A percentile compares a stretch with the other conserved stretches of the same genome.
Evolutionary conservation across 441 rosid species (phyloP).

Genomic region (Isatis lusitanica): DNA sequence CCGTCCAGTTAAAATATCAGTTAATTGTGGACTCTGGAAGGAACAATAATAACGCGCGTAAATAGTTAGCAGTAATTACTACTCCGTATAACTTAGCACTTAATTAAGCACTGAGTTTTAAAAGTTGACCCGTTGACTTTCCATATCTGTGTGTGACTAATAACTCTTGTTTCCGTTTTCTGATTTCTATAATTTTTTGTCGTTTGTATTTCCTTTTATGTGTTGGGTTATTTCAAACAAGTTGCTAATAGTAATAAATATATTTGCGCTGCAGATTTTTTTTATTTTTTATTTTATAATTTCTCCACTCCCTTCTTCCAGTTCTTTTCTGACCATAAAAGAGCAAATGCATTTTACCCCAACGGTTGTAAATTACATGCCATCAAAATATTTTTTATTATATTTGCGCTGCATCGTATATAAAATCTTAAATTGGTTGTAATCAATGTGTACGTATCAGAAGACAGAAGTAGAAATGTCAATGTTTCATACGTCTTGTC

Average conservation of each 20-base stretch:
- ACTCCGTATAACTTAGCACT: constrained; percentile 7
- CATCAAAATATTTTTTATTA: too few species aligned
- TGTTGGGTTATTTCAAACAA: constrained; percentile 29
- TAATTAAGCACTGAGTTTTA: constrained; percentile 36
- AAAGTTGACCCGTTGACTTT: constrained; percentile 81
- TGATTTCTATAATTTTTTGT: background rate
- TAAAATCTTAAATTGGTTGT: too few species aligned
- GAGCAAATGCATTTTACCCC: constrained; percentile 12
- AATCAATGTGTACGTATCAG: background rate
- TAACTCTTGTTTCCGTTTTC: constrained; percentile 17
- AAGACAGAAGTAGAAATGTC: constrained; percentile 20
- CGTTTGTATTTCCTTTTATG: constrained; percentile 8
- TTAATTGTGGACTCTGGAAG: background rate
- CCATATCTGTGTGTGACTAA: background rate
- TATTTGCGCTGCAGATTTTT: background rate
- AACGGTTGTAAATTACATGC: background rate
- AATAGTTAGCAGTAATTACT: constrained; percentile 1
- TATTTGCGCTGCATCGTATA: too few species aligned
- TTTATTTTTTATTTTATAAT: background rate
- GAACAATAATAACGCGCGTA: constrained; percentile 12
- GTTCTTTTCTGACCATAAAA: constrained; percentile 23
- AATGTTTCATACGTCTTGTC: background rate
- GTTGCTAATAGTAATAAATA: constrained; percentile 27
- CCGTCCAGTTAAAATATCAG: constrained; percentile 28
- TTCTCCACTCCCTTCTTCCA: constrained; percentile 14